Conservation (phyloP, 2,329 filamentous ascomycete genomes). For the Neonectria sp. region DNA sequence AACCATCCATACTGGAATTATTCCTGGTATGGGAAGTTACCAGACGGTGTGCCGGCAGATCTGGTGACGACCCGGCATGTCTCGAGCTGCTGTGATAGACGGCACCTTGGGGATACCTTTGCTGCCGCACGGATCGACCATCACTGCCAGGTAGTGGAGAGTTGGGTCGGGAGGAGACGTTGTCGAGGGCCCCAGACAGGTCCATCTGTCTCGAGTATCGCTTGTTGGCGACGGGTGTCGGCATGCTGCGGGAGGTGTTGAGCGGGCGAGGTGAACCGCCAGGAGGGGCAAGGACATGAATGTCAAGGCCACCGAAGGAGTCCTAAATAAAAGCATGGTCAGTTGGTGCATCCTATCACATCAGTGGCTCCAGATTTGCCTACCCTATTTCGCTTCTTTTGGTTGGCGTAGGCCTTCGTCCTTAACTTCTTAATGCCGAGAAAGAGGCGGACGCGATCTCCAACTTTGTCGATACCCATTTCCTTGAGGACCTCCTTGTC, state of each 20-base stretch:
- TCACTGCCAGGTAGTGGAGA: constrained; percentile 75
- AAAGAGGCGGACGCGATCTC: constrained; percentile 93
- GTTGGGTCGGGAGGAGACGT: constrained; percentile 75
- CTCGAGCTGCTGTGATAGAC: constrained; percentile 65
- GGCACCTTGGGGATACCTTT: constrained; percentile 71
- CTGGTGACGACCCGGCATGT: constrained; percentile 73
- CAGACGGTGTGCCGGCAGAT: constrained; percentile 74
- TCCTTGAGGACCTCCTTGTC: constrained; percentile 97
- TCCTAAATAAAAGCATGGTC: constrained; percentile 67
- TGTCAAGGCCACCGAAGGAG: constrained; percentile 86
- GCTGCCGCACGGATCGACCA: constrained; percentile 63
- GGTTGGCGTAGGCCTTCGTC: constrained; percentile 81
- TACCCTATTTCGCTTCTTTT: constrained; percentile 90
- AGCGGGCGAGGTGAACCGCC: constrained; percentile 68
- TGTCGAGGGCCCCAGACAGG: constrained; percentile 62
- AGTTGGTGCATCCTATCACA: constrained; percentile 19
- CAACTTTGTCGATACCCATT: constrained; percentile 98
- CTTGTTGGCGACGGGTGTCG: constrained; percentile 62
- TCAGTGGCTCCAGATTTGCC: constrained; percentile 48
- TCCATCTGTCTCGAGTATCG: constrained; percentile 77
- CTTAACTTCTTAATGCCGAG: constrained; percentile 87
- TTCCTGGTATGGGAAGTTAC: constrained; percentile 81
- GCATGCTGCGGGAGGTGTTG: constrained; percentile 67
- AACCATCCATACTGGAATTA: constrained; percentile 87
- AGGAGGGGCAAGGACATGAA: constrained; percentile 62